Evolutionary conservation across 345 rosid species (phyloP).

Genomic region (Camelina neglecta): DNA sequence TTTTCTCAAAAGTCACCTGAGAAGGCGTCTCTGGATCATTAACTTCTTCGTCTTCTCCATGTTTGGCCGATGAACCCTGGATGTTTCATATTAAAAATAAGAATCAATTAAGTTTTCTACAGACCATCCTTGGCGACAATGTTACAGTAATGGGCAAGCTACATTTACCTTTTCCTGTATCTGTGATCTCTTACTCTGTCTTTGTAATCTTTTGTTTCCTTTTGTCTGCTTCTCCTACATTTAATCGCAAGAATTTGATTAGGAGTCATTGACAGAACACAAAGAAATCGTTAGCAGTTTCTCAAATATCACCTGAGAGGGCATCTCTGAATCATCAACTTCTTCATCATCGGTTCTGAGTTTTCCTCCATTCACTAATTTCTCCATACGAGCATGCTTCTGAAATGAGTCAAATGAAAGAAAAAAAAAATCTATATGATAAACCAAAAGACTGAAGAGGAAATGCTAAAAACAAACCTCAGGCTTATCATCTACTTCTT

Average conservation of each 20-base stretch:
- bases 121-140: conserved; percentile 10
- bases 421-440: neutral
- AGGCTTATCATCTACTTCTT: neutral
- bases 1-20: conserved; percentile 20
- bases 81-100: neutral
- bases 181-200: conserved; percentile 28
- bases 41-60: conserved; percentile 4
- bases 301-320: conserved; percentile 32
- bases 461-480: conserved; percentile 6
- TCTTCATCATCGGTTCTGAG: neutral
- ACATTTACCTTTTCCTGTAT: conserved; percentile 38
- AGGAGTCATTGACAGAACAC: conserved; percentile 8
- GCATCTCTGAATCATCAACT: conserved; percentile 14
- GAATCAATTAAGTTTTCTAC: conserved; percentile 16
- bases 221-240: conserved; percentile 24
- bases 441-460: neutral
- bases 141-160: neutral
- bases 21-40: conserved; percentile 7
- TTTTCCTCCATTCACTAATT: conserved; percentile 16
- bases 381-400: conserved; percentile 38
- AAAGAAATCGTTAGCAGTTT: neutral
- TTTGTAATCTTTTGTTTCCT: conserved; percentile 26
- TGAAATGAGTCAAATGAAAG: conserved; percentile 14
- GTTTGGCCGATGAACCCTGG: conserved; percentile 21
- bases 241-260: conserved; percentile 4